These are phyloP conservation scores for Nothophytophthora sp. DNA, from an alignment of 352 stramenopile genomes.

Conservation along the genomic window DNA sequence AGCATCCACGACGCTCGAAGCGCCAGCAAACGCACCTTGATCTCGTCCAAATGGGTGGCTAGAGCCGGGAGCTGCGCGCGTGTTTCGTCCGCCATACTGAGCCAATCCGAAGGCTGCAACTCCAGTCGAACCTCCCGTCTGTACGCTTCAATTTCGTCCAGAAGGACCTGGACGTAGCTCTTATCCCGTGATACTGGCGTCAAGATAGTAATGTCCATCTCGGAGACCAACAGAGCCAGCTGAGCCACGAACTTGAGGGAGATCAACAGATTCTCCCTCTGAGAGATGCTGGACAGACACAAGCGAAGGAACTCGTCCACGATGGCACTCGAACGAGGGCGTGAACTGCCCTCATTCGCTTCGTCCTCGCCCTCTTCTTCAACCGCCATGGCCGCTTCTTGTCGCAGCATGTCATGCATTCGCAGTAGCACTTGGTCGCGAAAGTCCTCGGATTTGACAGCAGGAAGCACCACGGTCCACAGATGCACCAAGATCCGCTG, in stretches of 20 bases:
- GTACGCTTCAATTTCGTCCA: constrained; percentile 28
- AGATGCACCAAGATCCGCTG: constrained; percentile 43
- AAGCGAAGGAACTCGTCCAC: constrained; percentile 22
- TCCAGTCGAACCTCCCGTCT: constrained; percentile 15
- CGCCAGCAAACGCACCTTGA: constrained; percentile 57
- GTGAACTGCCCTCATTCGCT: neutral
- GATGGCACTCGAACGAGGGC: constrained; percentile 2
- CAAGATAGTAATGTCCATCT: constrained; percentile 11
- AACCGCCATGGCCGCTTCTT: constrained; percentile 8
- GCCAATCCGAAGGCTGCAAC: constrained; percentile 4
- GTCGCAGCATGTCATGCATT: constrained; percentile 37
- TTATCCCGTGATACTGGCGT: neutral
- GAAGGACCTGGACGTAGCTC: constrained; percentile 17
- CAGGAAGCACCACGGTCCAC: constrained; percentile 31
- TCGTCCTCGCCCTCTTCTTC: constrained; percentile 7
- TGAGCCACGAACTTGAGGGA: constrained; percentile 44
- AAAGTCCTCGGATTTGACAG: constrained; percentile 14
- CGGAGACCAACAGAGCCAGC: constrained; percentile 26
- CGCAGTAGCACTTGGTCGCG: constrained; percentile 34
- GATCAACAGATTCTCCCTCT: constrained; percentile 6
- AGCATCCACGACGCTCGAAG: constrained; percentile 62
- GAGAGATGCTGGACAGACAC: constrained; percentile 29
- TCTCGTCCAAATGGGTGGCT: constrained; percentile 21
- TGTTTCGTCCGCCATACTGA: constrained; percentile 7
- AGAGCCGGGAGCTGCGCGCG: constrained; percentile 16